Base-by-base conservation (phyloP, 2,329 filamentous ascomycete genomes). In the Dothistroma pini region DNA sequence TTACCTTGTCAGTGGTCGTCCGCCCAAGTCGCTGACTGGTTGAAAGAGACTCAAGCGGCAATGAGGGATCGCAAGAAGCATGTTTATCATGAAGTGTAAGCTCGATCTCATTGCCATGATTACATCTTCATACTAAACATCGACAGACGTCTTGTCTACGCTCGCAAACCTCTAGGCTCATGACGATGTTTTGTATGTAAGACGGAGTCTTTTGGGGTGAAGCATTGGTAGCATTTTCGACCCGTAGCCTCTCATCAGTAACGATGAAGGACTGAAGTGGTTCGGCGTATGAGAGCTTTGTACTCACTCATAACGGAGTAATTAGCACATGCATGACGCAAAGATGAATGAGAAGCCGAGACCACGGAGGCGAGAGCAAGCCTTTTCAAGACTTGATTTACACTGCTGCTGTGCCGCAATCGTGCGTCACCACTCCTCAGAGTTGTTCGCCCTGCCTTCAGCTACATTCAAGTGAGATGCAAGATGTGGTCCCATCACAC, bases 41-140 rank as follows among this genome's bases (percentile, higher is more conserved):
- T 75, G 52, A 53, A 61, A 10, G 70, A 75, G 48, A 70, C 76
- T n/a, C 68, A 71, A 51, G 62, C 38, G 22, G 66, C 66, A 11
- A 54, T 72, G 57, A 70, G 71, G 54, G 72, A 77, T 57, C 68
- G 75, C n/a, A 73, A 68, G 60, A 70, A 70, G 16, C 71, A 75
- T 64, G 72, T 71, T 52, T 77, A 74, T 60, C 74, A 78, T 57
- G 72, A 77, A 60, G 74, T 77, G 49, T 71, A 74, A 67, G 70
- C 66, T 29, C 25, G 25, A 29, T 19, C 14, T 44, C 8, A 6
- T 9, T n/a, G 10, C 31, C n/a, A 21, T 60, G 53, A 56, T 21
- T 4, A 53, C 11, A n/a, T 54, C n/a, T n/a, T 8, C 41, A 44
- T 7, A 44, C 41, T 44, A 14, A 44, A 4, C 41, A 4, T 5